Evolutionary conservation across 345 rosid species (phyloP), one percentile per base, ranked within the genome.

Genomic region (Aquilaria sinensis): DNA sequence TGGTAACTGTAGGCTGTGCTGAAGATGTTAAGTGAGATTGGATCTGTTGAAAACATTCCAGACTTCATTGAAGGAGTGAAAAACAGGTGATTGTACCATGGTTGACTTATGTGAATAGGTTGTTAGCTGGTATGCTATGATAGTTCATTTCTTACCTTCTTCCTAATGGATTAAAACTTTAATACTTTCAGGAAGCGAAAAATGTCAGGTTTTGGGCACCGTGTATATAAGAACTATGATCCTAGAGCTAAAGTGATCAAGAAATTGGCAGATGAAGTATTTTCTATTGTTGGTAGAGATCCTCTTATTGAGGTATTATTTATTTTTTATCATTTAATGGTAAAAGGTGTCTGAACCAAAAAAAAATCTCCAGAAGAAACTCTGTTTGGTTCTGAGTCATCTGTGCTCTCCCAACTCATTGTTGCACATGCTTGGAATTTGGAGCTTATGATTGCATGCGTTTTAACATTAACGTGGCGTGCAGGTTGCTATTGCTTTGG

Each of bases 121-220:
- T 37, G 8, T 5, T 37, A 37, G 43, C 43, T 12, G 43, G 8
- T 12, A 31, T 9, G 2, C n/a, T 14, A 12, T n/a, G 23, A 32
- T 47, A 29, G 31, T 56, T 37, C 29, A 3, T 69, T 50, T 32
- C 56, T 13, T 56, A 50, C 47, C 11, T 33, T 23, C 34, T 37
- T 37, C 43, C 43, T 37, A 37, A 2, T 37, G 43, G 43, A 37
- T 29, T 46, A 31, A 51, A 15, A 33, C 32, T 61, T 54, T 4
- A 41, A 61, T 23, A 48, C 69, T 7, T 48, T 23, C 43, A 94
- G 99, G 83, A 94, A 88, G 76, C 79, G 90, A 75, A 94, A 94
- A 82, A 88, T 94, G 99, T 94, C 96, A n/a, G 99, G 99, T 65
- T 94, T 94, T 78, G 97, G 99, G 37, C 97, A 94, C 71, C 96